Evolutionary conservation across 805 yeast species (phyloP), one percentile per base, ranked within the genome.

Genomic region (Monosporozyma aerobia): DNA sequence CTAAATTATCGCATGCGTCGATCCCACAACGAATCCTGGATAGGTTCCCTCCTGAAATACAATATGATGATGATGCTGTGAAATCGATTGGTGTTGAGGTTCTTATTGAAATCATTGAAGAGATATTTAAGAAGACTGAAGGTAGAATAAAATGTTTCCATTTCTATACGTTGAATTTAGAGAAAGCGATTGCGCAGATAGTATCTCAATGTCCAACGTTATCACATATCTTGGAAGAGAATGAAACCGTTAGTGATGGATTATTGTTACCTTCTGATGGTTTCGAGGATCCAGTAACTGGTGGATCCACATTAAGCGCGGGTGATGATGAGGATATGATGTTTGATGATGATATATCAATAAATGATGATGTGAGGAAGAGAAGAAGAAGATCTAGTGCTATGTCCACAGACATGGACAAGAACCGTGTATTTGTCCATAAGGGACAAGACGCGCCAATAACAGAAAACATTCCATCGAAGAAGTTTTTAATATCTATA

Each of bases 81-180:
- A 87, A 87, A 65, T 77, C 79, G 22, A 75, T 88, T 48, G 97
- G 97, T 63, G 88, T 90, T n/a, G 80, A 84, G 16, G 70, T 87
- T 9, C 58, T 90, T 53, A 74, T 77, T 25, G 81, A 83, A 25
- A 81, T 88, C 52, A 77, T 90, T 44, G 74, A 79, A 32, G 72
- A 75, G 50, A 76, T 90, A 29, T 74, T 78, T 60, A 58, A 69
- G 2, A 73, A 75, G 48, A 79, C 90, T 0, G 64, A 75, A 27
- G 79, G 80, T 11, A 71, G 83, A 47, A 73, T 85, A n/a, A 80
- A 79, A 55, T 95, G 97, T 2, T 85, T 86, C 72, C 99, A 94
- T 68, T 90, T 94, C 68, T 94, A 92, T 67, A 87, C 97, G 0
- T 77, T 94, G 59, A 94, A 94, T 65, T 76, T 94, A 65, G 99